Conservation (phyloP, 2,329 filamentous ascomycete species). For the Alternaria novae-zelandiae region DNA sequence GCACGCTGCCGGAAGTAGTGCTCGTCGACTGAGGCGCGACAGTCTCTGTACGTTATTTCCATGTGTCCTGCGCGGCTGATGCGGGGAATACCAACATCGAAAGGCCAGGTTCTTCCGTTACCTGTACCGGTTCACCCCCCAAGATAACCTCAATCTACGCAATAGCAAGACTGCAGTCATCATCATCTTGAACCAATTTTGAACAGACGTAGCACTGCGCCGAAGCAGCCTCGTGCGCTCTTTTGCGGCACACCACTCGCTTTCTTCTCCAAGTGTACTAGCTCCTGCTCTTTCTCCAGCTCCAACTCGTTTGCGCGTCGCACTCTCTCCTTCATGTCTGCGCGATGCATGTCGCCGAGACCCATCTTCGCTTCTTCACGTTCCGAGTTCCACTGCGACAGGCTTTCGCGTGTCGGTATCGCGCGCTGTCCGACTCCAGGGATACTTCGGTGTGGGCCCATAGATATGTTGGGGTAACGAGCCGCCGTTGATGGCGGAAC, state of each 20-base stretch:
- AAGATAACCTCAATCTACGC: too few species aligned
- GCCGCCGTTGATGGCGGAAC: rapidly evolving
- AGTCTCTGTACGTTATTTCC: too few species aligned
- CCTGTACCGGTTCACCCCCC: rapidly evolving
- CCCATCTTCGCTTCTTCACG: conserved; percentile 24
- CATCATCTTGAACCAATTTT: not conserved
- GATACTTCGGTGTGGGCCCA: not conserved
- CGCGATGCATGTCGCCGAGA: conserved; percentile 12
- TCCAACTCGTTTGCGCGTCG: conserved; percentile 39
- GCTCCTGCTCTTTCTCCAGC: conserved; percentile 29
- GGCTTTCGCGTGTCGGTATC: conserved; percentile 24
- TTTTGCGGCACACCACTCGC: not conserved
- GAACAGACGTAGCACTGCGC: conserved; percentile 1
- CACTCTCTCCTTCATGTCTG: conserved; percentile 32
- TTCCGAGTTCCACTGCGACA: conserved; percentile 34
- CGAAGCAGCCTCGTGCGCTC: conserved; percentile 4
- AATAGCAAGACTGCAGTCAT: not conserved
- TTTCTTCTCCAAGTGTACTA: conserved; percentile 2
- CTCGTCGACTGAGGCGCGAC: too few species aligned
- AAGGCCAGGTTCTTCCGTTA: too few species aligned
- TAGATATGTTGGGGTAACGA: not conserved
- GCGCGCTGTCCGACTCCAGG: not conserved
- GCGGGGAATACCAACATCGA: too few species aligned
- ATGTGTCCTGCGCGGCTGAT: too few species aligned
- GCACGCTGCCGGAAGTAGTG: too few species aligned